These are phyloP conservation scores for Lachancea fermentati DNA, from an alignment of 805 yeast genomes.

Conservation along the genomic window DNA sequence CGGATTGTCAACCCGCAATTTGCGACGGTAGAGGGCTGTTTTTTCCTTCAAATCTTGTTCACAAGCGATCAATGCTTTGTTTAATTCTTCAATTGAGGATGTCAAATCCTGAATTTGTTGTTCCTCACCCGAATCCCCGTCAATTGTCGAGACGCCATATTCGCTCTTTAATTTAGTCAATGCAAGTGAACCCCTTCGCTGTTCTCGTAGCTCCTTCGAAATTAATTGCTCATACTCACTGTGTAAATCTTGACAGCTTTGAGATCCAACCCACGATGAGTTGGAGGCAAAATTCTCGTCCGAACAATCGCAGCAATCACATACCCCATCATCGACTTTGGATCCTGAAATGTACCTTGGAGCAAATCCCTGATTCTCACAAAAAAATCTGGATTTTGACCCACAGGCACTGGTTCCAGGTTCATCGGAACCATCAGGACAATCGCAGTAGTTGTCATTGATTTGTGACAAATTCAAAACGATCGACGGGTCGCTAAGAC, in stretches of 20 bases:
- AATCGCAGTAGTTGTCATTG: conserved; percentile 90
- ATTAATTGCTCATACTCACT: conserved; percentile 20
- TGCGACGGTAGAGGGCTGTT: conserved; percentile 15
- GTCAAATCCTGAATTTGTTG: conserved; percentile 6
- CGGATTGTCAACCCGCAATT: conserved; percentile 20
- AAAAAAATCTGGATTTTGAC: conserved; percentile 46
- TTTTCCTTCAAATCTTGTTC: conserved; percentile 21
- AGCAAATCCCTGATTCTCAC: conserved; percentile 67
- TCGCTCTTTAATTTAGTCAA: conserved; percentile 26
- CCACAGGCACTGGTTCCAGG: conserved; percentile 90
- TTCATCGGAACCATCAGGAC: conserved; percentile 97
- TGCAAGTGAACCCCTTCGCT: conserved; percentile 44
- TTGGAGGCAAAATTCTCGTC: conserved; percentile 50
- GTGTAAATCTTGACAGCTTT: conserved; percentile 20
- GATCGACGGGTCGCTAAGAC: conserved; percentile 64
- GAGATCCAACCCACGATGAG: not conserved
- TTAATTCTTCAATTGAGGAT: conserved; percentile 8
- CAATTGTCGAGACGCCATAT: conserved; percentile 12
- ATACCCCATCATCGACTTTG: conserved; percentile 81
- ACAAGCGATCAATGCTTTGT: conserved; percentile 11
- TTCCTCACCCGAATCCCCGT: conserved; percentile 12
- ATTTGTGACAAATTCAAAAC: conserved; percentile 53
- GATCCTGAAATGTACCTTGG: conserved; percentile 58
- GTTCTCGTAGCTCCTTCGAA: conserved; percentile 49
- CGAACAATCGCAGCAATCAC: conserved; percentile 97